These are phyloP conservation scores for Davidsoniella eucalypti DNA, from an alignment of 2,329 filamentous ascomycete genomes.

Conservation along the genomic window DNA sequence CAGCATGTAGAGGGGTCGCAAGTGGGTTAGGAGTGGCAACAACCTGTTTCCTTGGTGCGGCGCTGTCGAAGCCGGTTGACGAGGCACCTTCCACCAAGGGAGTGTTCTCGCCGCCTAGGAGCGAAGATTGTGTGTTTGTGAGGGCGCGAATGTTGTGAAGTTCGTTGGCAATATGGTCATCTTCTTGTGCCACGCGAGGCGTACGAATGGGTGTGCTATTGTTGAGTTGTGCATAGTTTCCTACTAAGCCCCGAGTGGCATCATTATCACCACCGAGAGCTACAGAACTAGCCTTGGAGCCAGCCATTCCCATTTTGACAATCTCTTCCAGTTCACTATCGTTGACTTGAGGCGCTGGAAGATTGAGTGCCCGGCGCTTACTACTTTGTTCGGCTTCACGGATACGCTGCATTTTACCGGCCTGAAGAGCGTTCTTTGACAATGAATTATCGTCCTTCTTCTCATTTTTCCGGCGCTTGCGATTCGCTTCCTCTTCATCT, in stretches of 20 bases:
- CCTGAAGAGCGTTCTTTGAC: slow-evolving; percentile 68
- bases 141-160: slow-evolving; percentile 84
- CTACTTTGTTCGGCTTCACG: slow-evolving; percentile 93
- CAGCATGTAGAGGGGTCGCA: slow-evolving; percentile 62
- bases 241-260: slow-evolving; percentile 69
- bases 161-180: slow-evolving; percentile 93
- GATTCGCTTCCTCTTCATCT: slow-evolving; percentile 65
- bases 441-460: slow-evolving; percentile 60
- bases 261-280: slow-evolving; percentile 68
- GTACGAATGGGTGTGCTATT: slow-evolving; percentile 78
- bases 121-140: slow-evolving; percentile 82
- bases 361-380: slow-evolving; percentile 66
- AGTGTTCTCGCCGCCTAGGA: slow-evolving; percentile 87
- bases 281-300: slow-evolving; percentile 64
- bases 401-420: slow-evolving; percentile 85
- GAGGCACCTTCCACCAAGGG: slow-evolving; percentile 65
- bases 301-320: slow-evolving; percentile 94
- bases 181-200: slow-evolving; percentile 75
- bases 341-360: slow-evolving; percentile 81
- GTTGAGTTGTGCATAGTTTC: slow-evolving; percentile 71
- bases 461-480: slow-evolving; percentile 77
- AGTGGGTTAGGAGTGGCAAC: slow-evolving; percentile 90
- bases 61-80: slow-evolving; percentile 79
- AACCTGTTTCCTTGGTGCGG: slow-evolving; percentile 61
- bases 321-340: slow-evolving; percentile 92